Evolutionary conservation across 441 rosid species (phyloP), one percentile per base, ranked within the genome.

Genomic region (Monsonia emarginata): DNA sequence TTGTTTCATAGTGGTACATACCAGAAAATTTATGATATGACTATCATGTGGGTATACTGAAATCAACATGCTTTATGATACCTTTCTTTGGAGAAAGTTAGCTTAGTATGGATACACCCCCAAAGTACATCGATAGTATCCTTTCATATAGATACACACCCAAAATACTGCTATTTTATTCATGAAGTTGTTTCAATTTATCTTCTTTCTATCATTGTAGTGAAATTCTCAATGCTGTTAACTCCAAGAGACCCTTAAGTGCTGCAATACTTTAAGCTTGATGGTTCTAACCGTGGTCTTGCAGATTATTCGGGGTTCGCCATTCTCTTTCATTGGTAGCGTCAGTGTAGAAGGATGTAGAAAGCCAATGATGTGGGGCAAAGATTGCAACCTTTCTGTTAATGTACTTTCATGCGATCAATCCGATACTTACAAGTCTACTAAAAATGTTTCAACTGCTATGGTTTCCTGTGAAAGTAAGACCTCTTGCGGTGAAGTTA

Each of bases 341-440:
- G 79, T 94, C 71, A 90, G 81, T 26, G 90, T 94, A 32, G 91
- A 88, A 82, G 98, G 97, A 72, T 94, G 98, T 73, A 75, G 71
- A 73, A 78, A 82, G 61, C 82, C 89, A 65, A 81, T 82, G 44
- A 81, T 82, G 86, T 84, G 86, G 91, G 98, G 98, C 13, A 88
- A 82, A 78, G 84, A 75, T 73, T 93, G 98, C 88, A 87, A 90
- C 84, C 91, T 83, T 81, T 88, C 93, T 18, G 75, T 93, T 58
- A 78, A 83, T 61, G 76, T 76, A 19, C 90, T 90, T 79, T 78
- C 82, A 1, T 93, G 96, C 74, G 75, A 80, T 73, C 81, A 34
- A 75, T 81, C 80, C 50, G 81, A 74, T 65, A 81, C 75, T 69
- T 73, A 72, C 69, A 77, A 56, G 69, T 25, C 61, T 54, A 40